phyloP scores from a whole-genome alignment of 306 rosid genomes.

The Lotus japonicus region DNA sequence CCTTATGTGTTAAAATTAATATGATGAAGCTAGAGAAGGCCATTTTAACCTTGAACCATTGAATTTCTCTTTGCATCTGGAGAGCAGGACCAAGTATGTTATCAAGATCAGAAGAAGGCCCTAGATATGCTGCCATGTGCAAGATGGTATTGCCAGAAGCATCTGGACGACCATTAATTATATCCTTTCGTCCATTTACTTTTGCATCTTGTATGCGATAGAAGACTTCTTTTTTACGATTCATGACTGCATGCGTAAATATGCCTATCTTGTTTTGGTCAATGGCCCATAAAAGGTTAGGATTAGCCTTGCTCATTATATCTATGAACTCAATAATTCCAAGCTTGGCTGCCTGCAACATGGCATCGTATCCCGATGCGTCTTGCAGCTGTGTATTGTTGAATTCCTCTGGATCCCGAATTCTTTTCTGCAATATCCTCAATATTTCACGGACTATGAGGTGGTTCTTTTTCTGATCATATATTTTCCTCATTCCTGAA shows the following conservation, averaged over 20 bases:
- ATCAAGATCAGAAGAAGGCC: neutral
- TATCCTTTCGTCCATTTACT: neutral
- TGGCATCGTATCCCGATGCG: neutral
- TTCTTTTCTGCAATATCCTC: neutral
- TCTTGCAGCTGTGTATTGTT: neutral
- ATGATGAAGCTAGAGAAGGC: too few relatives aligned
- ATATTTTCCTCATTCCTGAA: neutral
- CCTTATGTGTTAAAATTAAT: too few relatives aligned
- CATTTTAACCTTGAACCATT: neutral
- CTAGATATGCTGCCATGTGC: neutral
- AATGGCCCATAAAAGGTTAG: neutral
- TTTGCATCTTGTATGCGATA: neutral
- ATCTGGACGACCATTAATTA: neutral
- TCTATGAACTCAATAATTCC: neutral
- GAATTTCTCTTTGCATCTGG: neutral
- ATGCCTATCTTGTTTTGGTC: neutral
- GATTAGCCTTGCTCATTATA: neutral
- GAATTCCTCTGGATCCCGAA: neutral
- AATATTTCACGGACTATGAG: neutral
- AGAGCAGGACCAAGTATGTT: neutral
- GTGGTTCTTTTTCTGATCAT: neutral
- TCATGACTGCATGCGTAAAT: neutral
- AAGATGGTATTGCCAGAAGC: neutral
- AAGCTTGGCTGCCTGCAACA: neutral
- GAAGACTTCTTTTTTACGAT: neutral